Evolutionary conservation across 257 asterid genomes (phyloP).

Genomic region (Ballota nigra): DNA sequence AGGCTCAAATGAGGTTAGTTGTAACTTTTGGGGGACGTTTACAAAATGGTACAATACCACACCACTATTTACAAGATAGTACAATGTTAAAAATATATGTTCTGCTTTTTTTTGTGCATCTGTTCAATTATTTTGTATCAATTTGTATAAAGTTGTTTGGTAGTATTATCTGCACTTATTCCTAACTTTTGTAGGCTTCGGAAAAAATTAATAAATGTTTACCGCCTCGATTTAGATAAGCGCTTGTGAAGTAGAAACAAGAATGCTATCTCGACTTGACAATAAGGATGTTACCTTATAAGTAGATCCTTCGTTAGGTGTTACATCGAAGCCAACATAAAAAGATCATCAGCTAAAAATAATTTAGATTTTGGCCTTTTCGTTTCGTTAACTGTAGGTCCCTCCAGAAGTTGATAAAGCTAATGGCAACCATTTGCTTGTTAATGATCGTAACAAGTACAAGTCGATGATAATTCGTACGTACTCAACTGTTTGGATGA

Average conservation of each 20-base stretch:
- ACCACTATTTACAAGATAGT: too few relatives aligned
- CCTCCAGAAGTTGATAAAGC: slow-evolving; percentile 51
- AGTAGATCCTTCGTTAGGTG: not conserved
- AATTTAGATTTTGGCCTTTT: slow-evolving; percentile 8
- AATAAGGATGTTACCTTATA: not conserved
- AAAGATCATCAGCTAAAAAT: not conserved
- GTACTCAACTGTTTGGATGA: slow-evolving; percentile 85
- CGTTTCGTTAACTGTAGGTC: slow-evolving; percentile 39
- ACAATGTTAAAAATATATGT: too few relatives aligned
- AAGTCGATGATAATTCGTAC: slow-evolving; percentile 71
- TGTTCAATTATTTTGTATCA: too few relatives aligned
- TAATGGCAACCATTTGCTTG: slow-evolving; percentile 62
- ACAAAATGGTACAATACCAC: too few relatives aligned
- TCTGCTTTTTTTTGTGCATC: too few relatives aligned
- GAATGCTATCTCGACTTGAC: not conserved
- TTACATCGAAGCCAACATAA: not conserved
- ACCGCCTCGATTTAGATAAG: slow-evolving; percentile 3
- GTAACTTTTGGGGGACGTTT: slow-evolving; percentile 17
- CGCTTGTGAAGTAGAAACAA: not conserved
- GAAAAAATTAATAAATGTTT: not conserved
- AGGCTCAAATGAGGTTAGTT: slow-evolving; percentile 77
- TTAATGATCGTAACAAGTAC: slow-evolving; percentile 73
- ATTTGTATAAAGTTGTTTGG: too few relatives aligned
- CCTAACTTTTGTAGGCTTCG: not conserved
- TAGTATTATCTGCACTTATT: too few relatives aligned